Base-by-base conservation (phyloP, 352 stramenopile genomes). In the Thraustotheca clavata region DNA sequence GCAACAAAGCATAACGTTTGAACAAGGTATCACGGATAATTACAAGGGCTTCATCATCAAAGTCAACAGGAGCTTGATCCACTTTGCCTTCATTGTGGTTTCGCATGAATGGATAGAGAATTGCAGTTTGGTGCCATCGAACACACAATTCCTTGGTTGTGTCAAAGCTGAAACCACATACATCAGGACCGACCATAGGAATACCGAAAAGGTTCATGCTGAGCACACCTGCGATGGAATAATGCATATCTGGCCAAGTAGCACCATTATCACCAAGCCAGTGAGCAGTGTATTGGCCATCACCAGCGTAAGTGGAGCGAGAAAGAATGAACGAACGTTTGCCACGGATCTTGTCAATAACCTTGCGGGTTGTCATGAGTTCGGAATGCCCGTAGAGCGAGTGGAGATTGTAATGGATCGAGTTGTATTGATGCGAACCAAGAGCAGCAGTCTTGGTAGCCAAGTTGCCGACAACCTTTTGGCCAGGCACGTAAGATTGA, bases 311-410 rank as follows among this genome's bases (percentile, higher is more conserved):
- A 5, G 79, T 88, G 16, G 81, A 90, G 26, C 81, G 68, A 5
- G 79, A 86, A 32, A 94, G 73, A 39, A 91, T 71, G 41, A 94
- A 89, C 20, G 78, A 76, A 9, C 83, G 65, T 71, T 89, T 88
- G 49, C 70, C 67, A 0, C 67, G 36, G 46, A 92, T 62, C 4
- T 72, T 61, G 60, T 87, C 78, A 54, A 86, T 69, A 6, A 78
- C 71, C 1, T 48, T 35, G 43, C 77, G 80, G 16, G 83, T 92
- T 8, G 79, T 76, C 39, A 88, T 87, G 6, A 80, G 71, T 41
- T 94, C 83, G 1, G 81, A 82, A 38, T 88, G 75, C 24, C 85
- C 85, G 67, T 92, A 92, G 39, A 94, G 47, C 60, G 87, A 90
- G 73, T 94, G 85, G 4, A 82, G 49, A 70, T 94, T 80, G 71